Evolutionary conservation across 345 rosid genomes (phyloP).

Genomic region (Hypericum perforatum): DNA sequence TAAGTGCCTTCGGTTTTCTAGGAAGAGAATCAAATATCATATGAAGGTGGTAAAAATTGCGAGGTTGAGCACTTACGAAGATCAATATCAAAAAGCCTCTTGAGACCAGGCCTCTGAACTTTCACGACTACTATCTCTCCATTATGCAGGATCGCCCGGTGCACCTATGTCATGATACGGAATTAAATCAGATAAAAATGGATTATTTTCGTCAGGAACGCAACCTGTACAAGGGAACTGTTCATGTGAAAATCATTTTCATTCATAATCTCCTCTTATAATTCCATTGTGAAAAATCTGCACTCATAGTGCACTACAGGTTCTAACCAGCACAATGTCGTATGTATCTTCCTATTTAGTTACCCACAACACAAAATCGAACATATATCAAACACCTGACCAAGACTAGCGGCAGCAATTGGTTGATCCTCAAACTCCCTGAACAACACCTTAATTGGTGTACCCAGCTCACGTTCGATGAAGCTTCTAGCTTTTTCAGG

Average conservation of each 20-base stretch:
- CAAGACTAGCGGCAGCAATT: constrained; percentile 99
- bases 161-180: constrained; percentile 45
- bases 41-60: not conserved
- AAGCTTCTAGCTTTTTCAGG: constrained; percentile 67
- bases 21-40: too few species aligned
- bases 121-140: constrained; percentile 88
- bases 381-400: constrained; percentile 66
- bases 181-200: constrained; percentile 16
- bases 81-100: constrained; percentile 89
- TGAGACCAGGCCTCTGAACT: constrained; percentile 94
- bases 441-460: constrained; percentile 51
- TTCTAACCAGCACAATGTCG: constrained; percentile 1
- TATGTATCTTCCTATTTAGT: too few species aligned
- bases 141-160: constrained; percentile 76
- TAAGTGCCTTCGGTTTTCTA: too few species aligned
- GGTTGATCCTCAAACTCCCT: constrained; percentile 85
- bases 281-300: not conserved
- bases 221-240: too few species aligned
- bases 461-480: constrained; percentile 71
- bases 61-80: constrained; percentile 40
- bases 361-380: not conserved
- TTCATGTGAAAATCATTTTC: too few species aligned
- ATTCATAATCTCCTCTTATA: too few species aligned
- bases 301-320: constrained; percentile 1
- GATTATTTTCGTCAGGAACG: not conserved